Evolutionary conservation across 1,284 basidiomycete species (phyloP).

Genomic region (Ustilago hordei): DNA sequence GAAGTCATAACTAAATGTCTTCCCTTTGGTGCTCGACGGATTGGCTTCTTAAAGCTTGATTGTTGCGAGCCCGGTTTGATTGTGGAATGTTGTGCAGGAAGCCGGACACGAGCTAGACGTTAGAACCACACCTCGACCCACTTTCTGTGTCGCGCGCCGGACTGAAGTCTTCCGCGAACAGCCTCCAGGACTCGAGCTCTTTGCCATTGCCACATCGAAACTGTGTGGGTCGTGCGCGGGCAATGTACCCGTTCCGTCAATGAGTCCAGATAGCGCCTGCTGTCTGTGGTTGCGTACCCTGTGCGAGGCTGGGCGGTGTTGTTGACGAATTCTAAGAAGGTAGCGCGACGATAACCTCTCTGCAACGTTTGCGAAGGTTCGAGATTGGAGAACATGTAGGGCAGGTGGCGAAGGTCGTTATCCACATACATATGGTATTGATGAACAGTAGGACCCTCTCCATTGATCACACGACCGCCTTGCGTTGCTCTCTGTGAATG

Average conservation of each 20-base stretch:
- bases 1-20: neutral
- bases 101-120: neutral
- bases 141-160: neutral
- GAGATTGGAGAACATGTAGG: no score
- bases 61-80: neutral
- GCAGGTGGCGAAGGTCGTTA: no score
- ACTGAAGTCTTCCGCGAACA: slow-evolving; percentile 22
- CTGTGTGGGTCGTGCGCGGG: slow-evolving; percentile 18
- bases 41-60: neutral
- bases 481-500: slow-evolving; percentile 16
- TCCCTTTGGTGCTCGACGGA: neutral
- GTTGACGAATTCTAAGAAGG: neutral
- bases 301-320: neutral
- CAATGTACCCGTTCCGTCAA: slow-evolving; percentile 24
- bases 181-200: slow-evolving; percentile 39
- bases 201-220: slow-evolving; percentile 41
- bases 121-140: slow-evolving; percentile 52
- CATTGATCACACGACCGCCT: neutral
- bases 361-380: no score
- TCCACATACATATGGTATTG: no score
- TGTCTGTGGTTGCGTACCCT: no score
- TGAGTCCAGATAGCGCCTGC: neutral
- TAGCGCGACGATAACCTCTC: neutral
- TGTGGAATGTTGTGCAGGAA: neutral
- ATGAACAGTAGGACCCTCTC: no score